Evolutionary conservation across 768 basidiomycete species (phyloP), one percentile per base, ranked within the genome.

Genomic region (Suillus decipiens): DNA sequence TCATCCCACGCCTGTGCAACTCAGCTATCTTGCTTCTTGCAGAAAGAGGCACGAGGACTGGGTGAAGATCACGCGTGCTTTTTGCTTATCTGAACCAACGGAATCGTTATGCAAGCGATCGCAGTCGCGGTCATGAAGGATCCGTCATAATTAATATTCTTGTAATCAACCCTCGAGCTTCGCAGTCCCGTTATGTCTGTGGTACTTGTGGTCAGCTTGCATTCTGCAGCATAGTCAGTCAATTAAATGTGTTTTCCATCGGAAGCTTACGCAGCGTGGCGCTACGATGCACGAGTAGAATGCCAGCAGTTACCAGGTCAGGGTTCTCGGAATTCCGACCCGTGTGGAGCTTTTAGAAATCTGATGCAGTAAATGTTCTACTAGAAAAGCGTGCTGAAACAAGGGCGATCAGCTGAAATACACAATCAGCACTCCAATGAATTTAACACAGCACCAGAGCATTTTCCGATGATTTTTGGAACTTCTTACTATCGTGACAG

Each of bases 1-100:
- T 69, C 76, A 69, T 42, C 86, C 86, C 5, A 86, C 83, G 8
- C 66, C 53, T 9, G 71, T 68, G 2, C 86, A 87, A 67, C 67
- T 85, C 2, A 68, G 72, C 31, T 70, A 69, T 37, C 36, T 76
- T 2, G 63, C 63, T 3, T 54, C 51, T 9, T 59, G 67, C 7
- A 66, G 43, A 45, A 43, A 17, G 8, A 63, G 54, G 2, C 67
- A 68, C 19, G 67, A 72, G 24, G 67, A 57, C 0, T 75, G 74
- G 74, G 66, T 7, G n/a, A 58, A 19, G 33, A 64, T 69, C 41
- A 24, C 70, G 60, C 58, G 61, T 14, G 61, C 47, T 0, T 22
- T 75, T 53, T 67, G 67, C 63, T 56, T 28, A 22, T 72, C 43
- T 11, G 61, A 55, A 5, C 43, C 31, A 2, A 22, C n/a, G 36